phyloP scores from a whole-genome alignment of 208 protist genomes.

The Crithidia fasciculata region DNA sequence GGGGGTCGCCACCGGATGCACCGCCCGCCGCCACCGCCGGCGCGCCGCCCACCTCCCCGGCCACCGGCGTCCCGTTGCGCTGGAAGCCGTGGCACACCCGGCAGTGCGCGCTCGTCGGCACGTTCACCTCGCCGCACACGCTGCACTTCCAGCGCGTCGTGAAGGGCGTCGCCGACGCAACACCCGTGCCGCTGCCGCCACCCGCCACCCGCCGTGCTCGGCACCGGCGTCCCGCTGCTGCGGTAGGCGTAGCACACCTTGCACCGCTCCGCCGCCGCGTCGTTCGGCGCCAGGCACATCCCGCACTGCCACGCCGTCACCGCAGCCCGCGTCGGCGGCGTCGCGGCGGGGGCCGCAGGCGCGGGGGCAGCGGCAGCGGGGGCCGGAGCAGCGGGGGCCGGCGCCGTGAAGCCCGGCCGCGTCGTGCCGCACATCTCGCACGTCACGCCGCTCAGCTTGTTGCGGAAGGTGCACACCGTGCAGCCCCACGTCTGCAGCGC shows the following conservation, averaged over 20 bases:
- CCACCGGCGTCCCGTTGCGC: constrained; percentile 60
- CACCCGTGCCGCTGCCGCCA: constrained; percentile 2
- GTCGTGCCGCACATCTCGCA: constrained; percentile 77
- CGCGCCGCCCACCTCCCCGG: constrained; percentile 4
- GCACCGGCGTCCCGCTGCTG: constrained; percentile 44
- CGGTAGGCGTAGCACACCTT: constrained; percentile 62
- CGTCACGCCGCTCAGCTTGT: constrained; percentile 41
- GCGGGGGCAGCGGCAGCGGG: neutral
- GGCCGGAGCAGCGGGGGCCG: neutral
- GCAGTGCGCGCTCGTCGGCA: constrained; percentile 45
- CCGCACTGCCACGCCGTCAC: constrained; percentile 72
- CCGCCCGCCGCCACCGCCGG: neutral
- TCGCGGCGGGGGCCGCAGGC: neutral
- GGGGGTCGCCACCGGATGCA: constrained; percentile 3
- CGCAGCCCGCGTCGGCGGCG: constrained; percentile 5
- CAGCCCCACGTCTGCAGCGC: constrained; percentile 82
- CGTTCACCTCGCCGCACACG: constrained; percentile 67
- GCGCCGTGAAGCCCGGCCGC: constrained; percentile 49
- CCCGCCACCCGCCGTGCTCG: constrained; percentile 5
- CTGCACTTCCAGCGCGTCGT: constrained; percentile 61
- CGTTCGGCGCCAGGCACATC: constrained; percentile 70
- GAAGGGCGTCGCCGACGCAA: constrained; percentile 18
- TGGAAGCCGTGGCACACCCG: constrained; percentile 66
- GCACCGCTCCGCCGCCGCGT: constrained; percentile 47
- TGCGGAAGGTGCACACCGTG: constrained; percentile 78